phyloP scores from a whole-genome alignment of 1,284 basidiomycete species.

The Farysia itapuensis region DNA sequence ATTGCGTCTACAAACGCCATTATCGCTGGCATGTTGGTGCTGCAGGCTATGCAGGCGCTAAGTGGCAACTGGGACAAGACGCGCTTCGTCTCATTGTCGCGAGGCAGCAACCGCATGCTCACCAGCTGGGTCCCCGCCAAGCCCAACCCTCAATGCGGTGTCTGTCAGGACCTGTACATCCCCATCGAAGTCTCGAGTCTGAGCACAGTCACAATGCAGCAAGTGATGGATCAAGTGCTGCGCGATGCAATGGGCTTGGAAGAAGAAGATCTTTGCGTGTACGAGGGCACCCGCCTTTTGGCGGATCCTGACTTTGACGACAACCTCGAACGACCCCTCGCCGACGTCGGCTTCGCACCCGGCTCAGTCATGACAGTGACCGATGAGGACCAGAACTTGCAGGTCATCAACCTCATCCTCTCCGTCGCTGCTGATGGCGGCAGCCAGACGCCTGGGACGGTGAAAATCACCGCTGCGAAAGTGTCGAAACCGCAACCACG shows the following conservation, averaged over 20 bases:
- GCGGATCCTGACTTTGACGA: slow-evolving; percentile 88
- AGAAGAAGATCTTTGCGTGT: slow-evolving; percentile 61
- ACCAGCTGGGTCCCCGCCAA: slow-evolving; percentile 9
- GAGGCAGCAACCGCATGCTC: slow-evolving; percentile 25
- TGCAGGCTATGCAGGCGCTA: slow-evolving; percentile 84
- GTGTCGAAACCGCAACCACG: slow-evolving; percentile 5
- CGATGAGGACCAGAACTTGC: slow-evolving; percentile 70
- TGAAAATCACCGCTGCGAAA: slow-evolving; percentile 4
- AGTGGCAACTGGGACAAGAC: slow-evolving; percentile 25
- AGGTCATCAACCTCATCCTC: slow-evolving; percentile 43
- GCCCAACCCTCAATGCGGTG: slow-evolving; percentile 66
- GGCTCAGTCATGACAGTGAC: slow-evolving; percentile 83
- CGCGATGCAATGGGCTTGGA: slow-evolving; percentile 64
- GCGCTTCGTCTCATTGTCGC: slow-evolving; percentile 34
- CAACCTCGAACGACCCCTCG: slow-evolving; percentile 73
- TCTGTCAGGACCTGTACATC: slow-evolving; percentile 83
- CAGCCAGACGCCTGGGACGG: background rate
- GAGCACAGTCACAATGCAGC: slow-evolving; percentile 72
- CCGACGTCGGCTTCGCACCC: slow-evolving; percentile 67
- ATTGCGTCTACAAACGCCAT: slow-evolving; percentile 99
- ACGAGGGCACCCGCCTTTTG: slow-evolving; percentile 78
- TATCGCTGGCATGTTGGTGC: slow-evolving; percentile 87
- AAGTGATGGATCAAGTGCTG: slow-evolving; percentile 67
- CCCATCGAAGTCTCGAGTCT: slow-evolving; percentile 67
- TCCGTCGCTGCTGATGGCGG: slow-evolving; percentile 1